Conservation (phyloP, 176 grass and related monocot genomes). For the Oryza glaberrima region DNA sequence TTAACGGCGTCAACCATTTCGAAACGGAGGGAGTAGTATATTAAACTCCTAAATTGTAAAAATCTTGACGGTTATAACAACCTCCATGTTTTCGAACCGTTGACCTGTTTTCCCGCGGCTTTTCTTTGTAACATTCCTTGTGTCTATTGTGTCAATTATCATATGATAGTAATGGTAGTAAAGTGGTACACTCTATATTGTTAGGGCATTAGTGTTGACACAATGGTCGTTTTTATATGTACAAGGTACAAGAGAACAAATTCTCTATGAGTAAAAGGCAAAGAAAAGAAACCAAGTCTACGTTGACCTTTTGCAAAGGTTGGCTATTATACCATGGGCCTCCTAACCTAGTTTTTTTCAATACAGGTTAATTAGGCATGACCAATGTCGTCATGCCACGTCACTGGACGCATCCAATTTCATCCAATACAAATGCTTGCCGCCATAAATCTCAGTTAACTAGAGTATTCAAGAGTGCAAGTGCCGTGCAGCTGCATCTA, state of each 20-base stretch:
- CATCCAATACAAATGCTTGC: constrained; percentile 11
- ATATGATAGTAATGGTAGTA: not conserved
- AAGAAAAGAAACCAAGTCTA: not conserved
- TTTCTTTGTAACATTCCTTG: not conserved
- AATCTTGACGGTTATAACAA: not conserved
- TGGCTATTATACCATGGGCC: not conserved
- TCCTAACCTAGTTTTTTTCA: not conserved
- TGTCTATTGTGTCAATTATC: constrained; percentile 1
- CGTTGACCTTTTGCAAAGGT: constrained; percentile 22
- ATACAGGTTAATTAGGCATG: constrained; percentile 3
- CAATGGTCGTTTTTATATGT: constrained; percentile 21
- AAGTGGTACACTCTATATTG: not conserved
- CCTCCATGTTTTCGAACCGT: not conserved
- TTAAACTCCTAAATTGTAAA: not conserved
- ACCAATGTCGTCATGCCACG: not conserved
- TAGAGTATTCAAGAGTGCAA: constrained; percentile 14
- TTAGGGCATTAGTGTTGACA: not conserved
- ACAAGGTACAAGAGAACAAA: constrained; percentile 23
- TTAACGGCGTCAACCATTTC: no score
- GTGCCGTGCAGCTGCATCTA: constrained; percentile 37
- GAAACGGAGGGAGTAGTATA: not conserved
- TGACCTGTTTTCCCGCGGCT: not conserved
- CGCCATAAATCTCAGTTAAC: constrained; percentile 10
- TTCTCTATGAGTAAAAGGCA: constrained; percentile 19
- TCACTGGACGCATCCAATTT: not conserved